Percentiles rank a stretch among this genome's conserved stretches.
Conservation (phyloP, 2,329 filamentous ascomycete species). For the Aspergillus nomiae region DNA sequence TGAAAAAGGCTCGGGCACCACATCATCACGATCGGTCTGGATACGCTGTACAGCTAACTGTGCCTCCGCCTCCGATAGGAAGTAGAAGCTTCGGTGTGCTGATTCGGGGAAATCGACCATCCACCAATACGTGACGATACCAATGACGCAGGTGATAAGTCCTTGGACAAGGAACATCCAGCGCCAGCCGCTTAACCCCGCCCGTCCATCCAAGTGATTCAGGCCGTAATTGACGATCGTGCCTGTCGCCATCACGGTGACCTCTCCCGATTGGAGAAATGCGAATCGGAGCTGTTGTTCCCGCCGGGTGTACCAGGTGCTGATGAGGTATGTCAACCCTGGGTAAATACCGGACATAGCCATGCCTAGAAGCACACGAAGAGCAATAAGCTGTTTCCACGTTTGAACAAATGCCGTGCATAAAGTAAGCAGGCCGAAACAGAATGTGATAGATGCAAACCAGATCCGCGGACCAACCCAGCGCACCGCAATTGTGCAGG, state of each 20-base stretch:
- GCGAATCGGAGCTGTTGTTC: constrained; percentile 69
- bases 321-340: constrained; percentile 49
- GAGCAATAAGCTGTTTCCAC: constrained; percentile 70
- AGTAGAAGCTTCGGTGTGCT: constrained; percentile 58
- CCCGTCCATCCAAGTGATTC: constrained; percentile 62
- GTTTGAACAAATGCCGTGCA: constrained; percentile 68
- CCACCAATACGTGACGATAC: constrained; percentile 67
- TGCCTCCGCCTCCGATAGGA: constrained; percentile 59
- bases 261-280: constrained; percentile 65
- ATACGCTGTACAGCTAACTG: constrained; percentile 61
- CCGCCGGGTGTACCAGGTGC: constrained; percentile 63
- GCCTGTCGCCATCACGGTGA: constrained; percentile 66
- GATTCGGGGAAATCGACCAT: constrained; percentile 71
- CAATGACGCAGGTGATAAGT: constrained; percentile 60
- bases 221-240: constrained; percentile 69
- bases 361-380: constrained; percentile 67
- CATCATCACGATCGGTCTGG: constrained; percentile 63
- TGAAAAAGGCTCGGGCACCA: constrained; percentile 57
- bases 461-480: constrained; percentile 65
- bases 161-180: constrained; percentile 72
- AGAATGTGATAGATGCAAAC: constrained; percentile 62
- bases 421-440: constrained; percentile 66
- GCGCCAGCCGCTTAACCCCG: constrained; percentile 63
- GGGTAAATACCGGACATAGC: constrained; percentile 56
- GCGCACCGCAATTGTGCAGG: constrained; percentile 67